Evolutionary conservation across 371 early-diverging fungal genomes (phyloP).

Genomic region (Phascolomyces articulosus): DNA sequence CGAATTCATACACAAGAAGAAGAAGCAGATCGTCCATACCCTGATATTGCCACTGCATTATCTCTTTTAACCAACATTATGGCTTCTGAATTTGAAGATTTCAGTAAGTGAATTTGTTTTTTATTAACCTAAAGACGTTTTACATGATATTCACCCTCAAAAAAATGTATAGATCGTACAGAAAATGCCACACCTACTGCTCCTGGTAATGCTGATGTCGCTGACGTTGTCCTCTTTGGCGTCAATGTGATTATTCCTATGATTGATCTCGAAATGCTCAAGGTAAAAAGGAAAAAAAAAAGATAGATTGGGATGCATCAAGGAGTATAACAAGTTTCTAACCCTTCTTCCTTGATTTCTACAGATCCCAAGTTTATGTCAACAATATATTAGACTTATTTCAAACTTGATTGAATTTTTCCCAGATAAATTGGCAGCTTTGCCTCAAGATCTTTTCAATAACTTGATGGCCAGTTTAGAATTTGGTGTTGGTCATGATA

Average conservation of each 20-base stretch:
- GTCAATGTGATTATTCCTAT: conserved; percentile 71
- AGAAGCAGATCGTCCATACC: conserved; percentile 69
- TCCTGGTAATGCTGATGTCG: conserved; percentile 42
- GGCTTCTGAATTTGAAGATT: conserved; percentile 62
- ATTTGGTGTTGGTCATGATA: conserved; percentile 66
- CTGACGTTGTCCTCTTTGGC: conserved; percentile 75
- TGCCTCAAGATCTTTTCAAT: conserved; percentile 59
- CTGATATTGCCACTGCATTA: conserved; percentile 69
- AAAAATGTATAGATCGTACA: conserved; percentile 15
- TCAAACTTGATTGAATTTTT: conserved; percentile 68
- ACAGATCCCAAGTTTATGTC: conserved; percentile 72
- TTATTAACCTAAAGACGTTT: too few species aligned
- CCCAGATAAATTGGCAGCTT: conserved; percentile 62
- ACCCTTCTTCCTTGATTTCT: not conserved
- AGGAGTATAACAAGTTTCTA: too few species aligned
- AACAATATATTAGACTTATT: conserved; percentile 69
- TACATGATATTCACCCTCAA: too few species aligned
- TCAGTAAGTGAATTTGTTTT: conserved; percentile 33
- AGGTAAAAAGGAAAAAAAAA: conserved; percentile 39
- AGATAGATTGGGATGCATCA: too few species aligned
- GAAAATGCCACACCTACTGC: conserved; percentile 13
- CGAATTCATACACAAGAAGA: conserved; percentile 55
- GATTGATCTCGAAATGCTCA: conserved; percentile 73
- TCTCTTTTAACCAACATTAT: conserved; percentile 63
- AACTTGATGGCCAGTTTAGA: conserved; percentile 68